These are phyloP conservation scores for Oemleria cerasiformis DNA, from an alignment of 306 rosid genomes.

Conservation along the genomic window DNA sequence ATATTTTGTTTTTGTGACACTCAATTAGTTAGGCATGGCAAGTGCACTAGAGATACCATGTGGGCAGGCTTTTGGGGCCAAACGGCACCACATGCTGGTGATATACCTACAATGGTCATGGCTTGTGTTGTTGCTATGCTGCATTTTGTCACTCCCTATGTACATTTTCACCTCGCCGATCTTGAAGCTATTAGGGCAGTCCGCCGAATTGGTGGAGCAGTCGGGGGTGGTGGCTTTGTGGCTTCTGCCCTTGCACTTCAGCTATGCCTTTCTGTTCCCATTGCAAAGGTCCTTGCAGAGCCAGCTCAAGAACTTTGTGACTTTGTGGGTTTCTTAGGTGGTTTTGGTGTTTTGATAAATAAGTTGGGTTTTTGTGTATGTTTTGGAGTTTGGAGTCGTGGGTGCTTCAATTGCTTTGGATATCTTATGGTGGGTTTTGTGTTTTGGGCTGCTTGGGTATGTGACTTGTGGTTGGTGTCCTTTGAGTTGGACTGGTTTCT, in stretches of 20 bases:
- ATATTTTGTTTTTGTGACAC: neutral
- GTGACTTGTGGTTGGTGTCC: slow-evolving; percentile 52
- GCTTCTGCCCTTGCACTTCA: slow-evolving; percentile 36
- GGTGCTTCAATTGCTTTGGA: slow-evolving; percentile 48
- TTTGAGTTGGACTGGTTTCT: slow-evolving; percentile 50
- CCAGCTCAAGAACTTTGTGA: slow-evolving; percentile 34
- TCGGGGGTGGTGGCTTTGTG: slow-evolving; percentile 30
- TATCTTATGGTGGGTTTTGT: slow-evolving; percentile 47
- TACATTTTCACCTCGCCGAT: slow-evolving; percentile 33
- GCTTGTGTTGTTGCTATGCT: slow-evolving; percentile 30
- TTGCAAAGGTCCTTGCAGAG: slow-evolving; percentile 38
- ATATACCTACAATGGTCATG: slow-evolving; percentile 42
- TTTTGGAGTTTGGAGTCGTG: slow-evolving; percentile 44
- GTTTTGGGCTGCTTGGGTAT: slow-evolving; percentile 28
- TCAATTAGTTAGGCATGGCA: slow-evolving; percentile 39
- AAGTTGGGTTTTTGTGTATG: slow-evolving; percentile 39
- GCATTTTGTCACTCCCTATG: slow-evolving; percentile 22
- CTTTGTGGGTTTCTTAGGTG: slow-evolving; percentile 42
- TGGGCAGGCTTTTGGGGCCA: slow-evolving; percentile 46
- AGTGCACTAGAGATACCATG: slow-evolving; percentile 45
- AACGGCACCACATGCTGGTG: slow-evolving; percentile 32
- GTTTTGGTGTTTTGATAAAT: slow-evolving; percentile 32
- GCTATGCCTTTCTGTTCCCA: slow-evolving; percentile 33
- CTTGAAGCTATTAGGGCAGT: slow-evolving; percentile 34
- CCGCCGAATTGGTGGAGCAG: slow-evolving; percentile 33